phyloP scores from a whole-genome alignment of 345 rosid genomes.

The Pistacia vera region DNA sequence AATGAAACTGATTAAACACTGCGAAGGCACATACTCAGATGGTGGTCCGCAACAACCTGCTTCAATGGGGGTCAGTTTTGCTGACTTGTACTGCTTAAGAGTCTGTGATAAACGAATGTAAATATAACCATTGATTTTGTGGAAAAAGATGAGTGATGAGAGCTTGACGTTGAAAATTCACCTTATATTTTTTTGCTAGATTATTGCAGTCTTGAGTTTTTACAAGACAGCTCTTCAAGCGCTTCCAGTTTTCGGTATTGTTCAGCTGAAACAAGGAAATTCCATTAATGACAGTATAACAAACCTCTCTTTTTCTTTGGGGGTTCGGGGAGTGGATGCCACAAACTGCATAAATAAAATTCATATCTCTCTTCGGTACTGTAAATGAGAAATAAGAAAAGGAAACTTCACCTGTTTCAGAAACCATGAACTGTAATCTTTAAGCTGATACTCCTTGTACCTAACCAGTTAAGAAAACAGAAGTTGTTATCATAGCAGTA shows the following conservation, averaged over 20 bases:
- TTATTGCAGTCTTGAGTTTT: conserved; percentile 74
- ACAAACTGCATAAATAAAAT: not conserved
- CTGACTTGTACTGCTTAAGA: conserved; percentile 64
- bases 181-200: conserved; percentile 75
- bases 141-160: conserved; percentile 15
- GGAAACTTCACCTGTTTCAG: conserved; percentile 55
- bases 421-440: conserved; percentile 94
- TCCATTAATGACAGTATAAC: not conserved
- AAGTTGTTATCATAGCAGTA: conserved; percentile 15
- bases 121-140: conserved; percentile 15
- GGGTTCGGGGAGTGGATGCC: not conserved
- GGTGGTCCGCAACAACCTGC: conserved; percentile 97
- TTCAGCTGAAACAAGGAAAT: conserved; percentile 56
- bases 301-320: not conserved
- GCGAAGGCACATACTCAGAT: conserved; percentile 57
- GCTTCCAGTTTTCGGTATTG: conserved; percentile 68
- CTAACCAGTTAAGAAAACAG: conserved; percentile 36
- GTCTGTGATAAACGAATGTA: conserved; percentile 46
- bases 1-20: not conserved
- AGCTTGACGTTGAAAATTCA: conserved; percentile 17
- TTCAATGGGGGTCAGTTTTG: conserved; percentile 80
- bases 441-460: conserved; percentile 93
- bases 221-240: conserved; percentile 87
- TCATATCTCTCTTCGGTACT: not conserved
- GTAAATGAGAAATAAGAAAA: not conserved